Percentiles rank a stretch among this genome's conserved stretches.
Evolutionary conservation across 495 filamentous ascomycete genomes (phyloP).

Genomic region (Neurospora sublineolata): DNA sequence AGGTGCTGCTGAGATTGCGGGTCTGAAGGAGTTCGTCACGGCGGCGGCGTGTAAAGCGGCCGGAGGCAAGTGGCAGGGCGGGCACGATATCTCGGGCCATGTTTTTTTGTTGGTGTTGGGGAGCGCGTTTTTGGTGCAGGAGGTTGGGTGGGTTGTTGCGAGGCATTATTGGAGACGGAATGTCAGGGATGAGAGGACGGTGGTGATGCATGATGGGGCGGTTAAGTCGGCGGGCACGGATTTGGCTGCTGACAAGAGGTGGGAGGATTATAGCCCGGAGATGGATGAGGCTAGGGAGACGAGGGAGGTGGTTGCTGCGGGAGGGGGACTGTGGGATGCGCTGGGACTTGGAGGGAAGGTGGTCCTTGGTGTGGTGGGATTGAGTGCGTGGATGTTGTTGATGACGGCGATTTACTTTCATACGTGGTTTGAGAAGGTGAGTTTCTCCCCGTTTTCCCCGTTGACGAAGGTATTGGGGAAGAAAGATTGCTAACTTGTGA

Average conservation of each 20-base stretch:
- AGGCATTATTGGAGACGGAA: conserved; percentile 16
- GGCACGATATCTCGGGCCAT: conserved; percentile 89
- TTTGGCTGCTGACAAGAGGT: background rate
- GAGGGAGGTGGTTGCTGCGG: conserved; percentile 9
- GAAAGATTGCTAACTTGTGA: background rate
- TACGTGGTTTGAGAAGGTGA: conserved; percentile 94
- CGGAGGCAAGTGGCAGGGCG: conserved; percentile 76
- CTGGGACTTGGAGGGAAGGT: conserved; percentile 34
- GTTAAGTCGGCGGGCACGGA: conserved; percentile 40
- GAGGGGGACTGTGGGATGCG: conserved; percentile 12
- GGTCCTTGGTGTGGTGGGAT: conserved; percentile 40
- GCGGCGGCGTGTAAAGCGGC: conserved; percentile 70
- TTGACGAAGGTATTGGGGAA: no score
- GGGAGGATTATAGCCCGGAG: background rate
- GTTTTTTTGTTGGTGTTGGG: conserved; percentile 84
- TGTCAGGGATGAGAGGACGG: conserved; percentile 41
- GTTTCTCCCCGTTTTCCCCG: conserved; percentile 1
- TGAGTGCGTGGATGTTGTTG: conserved; percentile 88
- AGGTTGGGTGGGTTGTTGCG: conserved; percentile 54
- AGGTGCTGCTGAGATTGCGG: conserved; percentile 8
- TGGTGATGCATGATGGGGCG: conserved; percentile 49
- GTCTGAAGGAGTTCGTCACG: conserved; percentile 46
- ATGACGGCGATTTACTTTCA: conserved; percentile 98
- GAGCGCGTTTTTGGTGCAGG: conserved; percentile 67
- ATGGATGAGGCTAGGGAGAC: conserved; percentile 22